Conservation (phyloP, 2,329 filamentous ascomycete genomes). For the Huntiella bhutanensis region DNA sequence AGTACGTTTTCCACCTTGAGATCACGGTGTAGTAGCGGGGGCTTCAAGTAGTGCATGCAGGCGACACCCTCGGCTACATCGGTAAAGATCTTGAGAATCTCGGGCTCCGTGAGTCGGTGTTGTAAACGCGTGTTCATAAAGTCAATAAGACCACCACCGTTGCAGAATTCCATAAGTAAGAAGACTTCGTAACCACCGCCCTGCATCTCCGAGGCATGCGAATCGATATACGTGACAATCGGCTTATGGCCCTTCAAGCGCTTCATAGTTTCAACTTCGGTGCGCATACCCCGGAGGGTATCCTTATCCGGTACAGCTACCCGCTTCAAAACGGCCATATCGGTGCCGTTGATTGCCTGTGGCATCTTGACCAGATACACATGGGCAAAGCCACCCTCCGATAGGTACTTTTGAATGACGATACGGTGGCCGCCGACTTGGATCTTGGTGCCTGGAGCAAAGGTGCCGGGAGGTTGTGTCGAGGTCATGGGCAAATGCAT, state of each 20-base stretch:
- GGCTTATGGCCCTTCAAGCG: constrained; percentile 88
- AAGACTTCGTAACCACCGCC: constrained; percentile 96
- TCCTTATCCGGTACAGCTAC: constrained; percentile 96
- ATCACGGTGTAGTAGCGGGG: constrained; percentile 78
- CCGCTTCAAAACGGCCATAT: constrained; percentile 74
- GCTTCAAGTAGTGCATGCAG: constrained; percentile 97
- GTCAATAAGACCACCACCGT: constrained; percentile 87
- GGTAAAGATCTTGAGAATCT: constrained; percentile 91
- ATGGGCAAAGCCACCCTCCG: constrained; percentile 93
- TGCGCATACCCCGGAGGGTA: constrained; percentile 85
- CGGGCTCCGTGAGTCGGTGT: constrained; percentile 88
- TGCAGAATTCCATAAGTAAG: constrained; percentile 92
- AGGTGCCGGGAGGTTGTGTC: constrained; percentile 59
- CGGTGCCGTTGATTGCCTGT: constrained; percentile 55
- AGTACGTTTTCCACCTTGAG: constrained; percentile 96
- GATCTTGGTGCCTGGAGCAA: constrained; percentile 85
- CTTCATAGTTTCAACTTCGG: constrained; percentile 99
- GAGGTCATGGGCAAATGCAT: constrained; percentile 19
- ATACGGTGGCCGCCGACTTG: constrained; percentile 86
- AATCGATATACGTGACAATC: constrained; percentile 97
- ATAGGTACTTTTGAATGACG: constrained; percentile 90
- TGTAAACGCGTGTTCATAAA: constrained; percentile 99
- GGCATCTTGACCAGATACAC: constrained; percentile 89
- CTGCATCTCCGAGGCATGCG: constrained; percentile 83
- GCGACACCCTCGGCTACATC: constrained; percentile 93